Base-by-base conservation (phyloP, 1,284 basidiomycete genomes). In the Heterobasidion irregulare region DNA sequence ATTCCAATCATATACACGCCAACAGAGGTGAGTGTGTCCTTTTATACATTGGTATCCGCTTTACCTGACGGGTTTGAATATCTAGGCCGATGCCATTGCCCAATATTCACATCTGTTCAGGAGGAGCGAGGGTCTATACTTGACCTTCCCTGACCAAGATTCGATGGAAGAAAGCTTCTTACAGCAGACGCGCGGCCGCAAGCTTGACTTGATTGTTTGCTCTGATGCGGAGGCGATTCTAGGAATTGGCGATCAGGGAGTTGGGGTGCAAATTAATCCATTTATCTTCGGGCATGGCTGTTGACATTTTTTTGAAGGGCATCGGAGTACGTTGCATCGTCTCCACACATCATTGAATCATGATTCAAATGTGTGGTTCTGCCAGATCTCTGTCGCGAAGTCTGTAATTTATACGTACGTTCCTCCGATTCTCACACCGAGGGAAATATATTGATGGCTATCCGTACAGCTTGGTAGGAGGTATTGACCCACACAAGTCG, bases 331-430 rank as follows among this genome's bases (percentile, higher is more conserved):
- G 72, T 66, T 7, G 53, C n/a, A 38, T 35, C 34, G n/a, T 44
- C 18, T 8, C 52, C 57, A 38, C 16, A 34, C 2, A 41, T 2
- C 26, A 15, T 8, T 15, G 36, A 41, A n/a, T 41, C n/a, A 7
- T 41, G 6, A 12, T n/a, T n/a, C n/a, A 12, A n/a, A 41, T 26
- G 13, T 1, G 26, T 5, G n/a, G 26, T 47, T 48, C 46, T 10
- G 7, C 44, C 65, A 90, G 80, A 95, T 96, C 62, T 86, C 89
- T 0, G 83, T 88, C 3, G 92, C 92, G n/a, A 96, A 96, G 73
- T 79, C 89, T 2, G 86, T 80, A 6, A 83, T 95, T 19, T 94
- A 94, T 67, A 88, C 87, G 82, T 84, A 58, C 45, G 79, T 68
- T 8, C 9, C 33, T 26, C 32, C 19, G n/a, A 44, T 36, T 38